Percentiles rank a stretch among this genome's conserved stretches.
Conservation (phyloP, 1,284 basidiomycete species). For the Boletus subluridellus region DNA sequence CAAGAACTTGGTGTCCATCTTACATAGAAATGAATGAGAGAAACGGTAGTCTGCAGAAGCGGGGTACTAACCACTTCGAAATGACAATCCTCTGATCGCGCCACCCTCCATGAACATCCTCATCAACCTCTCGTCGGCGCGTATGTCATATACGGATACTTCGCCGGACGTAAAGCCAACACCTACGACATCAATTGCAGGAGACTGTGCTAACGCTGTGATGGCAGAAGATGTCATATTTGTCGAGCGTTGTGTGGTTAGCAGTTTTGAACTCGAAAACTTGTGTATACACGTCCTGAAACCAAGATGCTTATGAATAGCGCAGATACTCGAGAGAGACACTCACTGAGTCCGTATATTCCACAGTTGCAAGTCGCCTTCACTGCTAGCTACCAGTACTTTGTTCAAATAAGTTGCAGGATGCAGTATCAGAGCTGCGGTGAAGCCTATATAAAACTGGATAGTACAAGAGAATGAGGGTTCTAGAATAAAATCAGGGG, state of each 20-base stretch:
- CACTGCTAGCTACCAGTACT: conserved; percentile 77
- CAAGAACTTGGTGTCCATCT: conserved; percentile 87
- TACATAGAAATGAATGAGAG: conserved; percentile 4
- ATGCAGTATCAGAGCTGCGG: conserved; percentile 81
- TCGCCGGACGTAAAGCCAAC: conserved; percentile 87
- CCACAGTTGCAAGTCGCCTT: conserved; percentile 91
- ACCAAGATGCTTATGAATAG: neutral
- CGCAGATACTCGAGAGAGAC: neutral
- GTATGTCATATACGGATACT: conserved; percentile 86
- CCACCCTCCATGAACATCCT: conserved; percentile 86
- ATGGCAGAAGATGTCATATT: conserved; percentile 56
- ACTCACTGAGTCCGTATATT: conserved; percentile 83
- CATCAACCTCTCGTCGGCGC: conserved; percentile 85
- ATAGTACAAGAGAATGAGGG: conserved; percentile 45
- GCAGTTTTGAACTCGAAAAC: conserved; percentile 51
- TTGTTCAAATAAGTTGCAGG: conserved; percentile 98
- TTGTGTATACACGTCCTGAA: conserved; percentile 64
- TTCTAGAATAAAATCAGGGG: conserved; percentile 19
- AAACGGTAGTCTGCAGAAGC: neutral
- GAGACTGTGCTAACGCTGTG: conserved; percentile 83
- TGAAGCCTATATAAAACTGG: conserved; percentile 76
- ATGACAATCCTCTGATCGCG: conserved; percentile 71
- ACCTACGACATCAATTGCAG: conserved; percentile 93
- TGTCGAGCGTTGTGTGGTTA: conserved; percentile 43
- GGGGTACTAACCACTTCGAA: conserved; percentile 72